Conservation (phyloP, 129 eudicot genomes). For the Helichrysum umbraculigerum region DNA sequence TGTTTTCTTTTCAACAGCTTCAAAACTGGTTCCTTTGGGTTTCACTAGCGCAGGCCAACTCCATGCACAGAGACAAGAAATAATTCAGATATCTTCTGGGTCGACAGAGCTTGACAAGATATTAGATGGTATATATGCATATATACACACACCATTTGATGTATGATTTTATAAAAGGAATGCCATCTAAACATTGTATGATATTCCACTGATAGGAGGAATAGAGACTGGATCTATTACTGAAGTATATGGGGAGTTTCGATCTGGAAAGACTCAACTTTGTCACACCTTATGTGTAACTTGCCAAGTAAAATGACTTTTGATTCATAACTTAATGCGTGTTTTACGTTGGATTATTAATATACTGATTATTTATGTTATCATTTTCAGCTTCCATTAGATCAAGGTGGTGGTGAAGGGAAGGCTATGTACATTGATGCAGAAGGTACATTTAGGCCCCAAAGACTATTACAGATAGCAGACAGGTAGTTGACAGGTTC, state of each 20-base stretch:
- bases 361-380: constrained; percentile 8
- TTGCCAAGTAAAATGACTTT: constrained; percentile 61
- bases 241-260: constrained; percentile 87
- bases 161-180: not conserved
- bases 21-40: constrained; percentile 92
- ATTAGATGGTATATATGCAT: constrained; percentile 57
- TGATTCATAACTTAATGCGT: not conserved
- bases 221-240: constrained; percentile 94
- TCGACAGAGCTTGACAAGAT: constrained; percentile 92
- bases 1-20: constrained; percentile 52
- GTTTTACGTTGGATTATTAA: not conserved
- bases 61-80: constrained; percentile 84
- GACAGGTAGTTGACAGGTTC: constrained; percentile 53
- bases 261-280: constrained; percentile 96
- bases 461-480: constrained; percentile 89
- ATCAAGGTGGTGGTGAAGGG: constrained; percentile 99
- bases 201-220: constrained; percentile 55
- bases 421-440: constrained; percentile 99
- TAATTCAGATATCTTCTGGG: constrained; percentile 91
- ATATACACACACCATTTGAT: not conserved
- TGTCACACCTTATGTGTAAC: constrained; percentile 95
- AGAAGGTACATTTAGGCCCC: constrained; percentile 97
- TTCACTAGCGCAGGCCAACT: constrained; percentile 91
- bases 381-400: constrained; percentile 73
- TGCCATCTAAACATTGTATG: not conserved